A percentile compares a stretch with the other conserved stretches of the same genome.
These are phyloP conservation scores for Cladochytrium replicatum DNA, from an alignment of 192 early-diverging fungal genomes.

Conservation along the genomic window DNA sequence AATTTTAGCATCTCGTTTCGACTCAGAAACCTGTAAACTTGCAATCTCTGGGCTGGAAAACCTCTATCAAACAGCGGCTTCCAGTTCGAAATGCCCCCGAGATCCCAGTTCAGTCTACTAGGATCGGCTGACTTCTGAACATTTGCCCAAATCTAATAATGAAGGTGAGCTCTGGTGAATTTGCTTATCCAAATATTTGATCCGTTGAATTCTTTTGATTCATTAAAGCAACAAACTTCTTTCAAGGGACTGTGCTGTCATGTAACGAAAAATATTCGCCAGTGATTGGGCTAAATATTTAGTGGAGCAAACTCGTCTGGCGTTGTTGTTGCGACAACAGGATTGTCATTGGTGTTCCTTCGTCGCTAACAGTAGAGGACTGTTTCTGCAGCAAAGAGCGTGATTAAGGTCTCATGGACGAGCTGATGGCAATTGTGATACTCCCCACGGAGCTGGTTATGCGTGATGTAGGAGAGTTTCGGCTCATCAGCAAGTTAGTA, in stretches of 20 bases:
- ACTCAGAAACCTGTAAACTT: conserved; percentile 25
- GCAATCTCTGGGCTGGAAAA: conserved; percentile 6
- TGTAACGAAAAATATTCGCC: conserved; percentile 19
- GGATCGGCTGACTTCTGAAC: conserved; percentile 29
- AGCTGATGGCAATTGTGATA: no score
- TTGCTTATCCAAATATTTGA: background rate
- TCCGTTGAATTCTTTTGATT: conserved; percentile 36
- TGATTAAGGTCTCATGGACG: no score
- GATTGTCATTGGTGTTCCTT: background rate
- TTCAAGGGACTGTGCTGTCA: conserved; percentile 32
- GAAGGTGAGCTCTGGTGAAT: background rate
- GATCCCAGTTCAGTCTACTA: conserved; percentile 26
- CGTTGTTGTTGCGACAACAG: background rate
- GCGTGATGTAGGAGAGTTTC: no score
- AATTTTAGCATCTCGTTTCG: background rate
- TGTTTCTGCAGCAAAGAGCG: background rate
- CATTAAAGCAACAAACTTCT: conserved; percentile 35
- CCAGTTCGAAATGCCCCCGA: conserved; percentile 21
- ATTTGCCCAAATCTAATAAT: conserved; percentile 50
- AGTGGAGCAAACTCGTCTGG: conserved; percentile 6
- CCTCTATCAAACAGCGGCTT: conserved; percentile 19
- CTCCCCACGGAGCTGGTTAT: no score
- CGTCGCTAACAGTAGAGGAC: background rate
- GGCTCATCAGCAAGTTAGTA: no score
- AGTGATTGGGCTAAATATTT: conserved; percentile 34